Base-by-base conservation (phyloP, 176 grass and related monocot genomes). In the Aegilops longissima region DNA sequence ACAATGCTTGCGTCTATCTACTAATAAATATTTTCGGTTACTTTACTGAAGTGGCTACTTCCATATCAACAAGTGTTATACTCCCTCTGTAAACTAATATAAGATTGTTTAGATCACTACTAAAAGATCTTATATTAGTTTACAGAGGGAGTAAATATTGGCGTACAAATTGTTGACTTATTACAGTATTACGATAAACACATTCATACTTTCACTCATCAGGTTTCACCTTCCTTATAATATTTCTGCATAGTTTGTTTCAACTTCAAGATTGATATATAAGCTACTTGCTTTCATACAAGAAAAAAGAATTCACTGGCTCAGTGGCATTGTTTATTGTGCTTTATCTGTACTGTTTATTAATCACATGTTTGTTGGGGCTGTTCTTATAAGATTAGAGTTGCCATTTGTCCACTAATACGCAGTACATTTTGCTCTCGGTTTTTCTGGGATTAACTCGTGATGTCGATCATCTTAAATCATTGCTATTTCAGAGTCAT, bases 401-500 rank as follows among this genome's bases (percentile, higher is more conserved):
- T 16, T 84, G 52, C 49, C 14, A 66, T 33, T 63, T 24, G 34
- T 58, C 23, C 13, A 68, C 34, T 39, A 69, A 39, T 35, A 67
- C 52, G 3, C 1, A 70, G 1, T 68, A 30, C 12, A 40, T 73
- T 70, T 31, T 44, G 16, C 62, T 58, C 31, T 18, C 30, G 18
- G 20, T 29, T 77, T 80, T 24, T 82, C 59, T 73, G 31, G 23
- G 16, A 24, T 44, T 86, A 63, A 51, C 16, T 70, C 11, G 2
- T 65, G 61, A 39, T 20, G 25, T 71, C 80, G 66, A 74, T 72
- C 17, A 72, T 73, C 47, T 89, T 58, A 85, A 66, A 62, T 52
- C 64, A 25, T 74, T 90, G 25, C 83, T 75, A 44, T 92, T 94
- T 96, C 92, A 96, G 97, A 70, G 97, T 99, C 69, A 96, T 99